Percentiles rank a stretch among this genome's conserved stretches.
These are phyloP conservation scores for Hyaloscypha variabilis DNA, from an alignment of 495 filamentous ascomycete genomes.

Conservation along the genomic window DNA sequence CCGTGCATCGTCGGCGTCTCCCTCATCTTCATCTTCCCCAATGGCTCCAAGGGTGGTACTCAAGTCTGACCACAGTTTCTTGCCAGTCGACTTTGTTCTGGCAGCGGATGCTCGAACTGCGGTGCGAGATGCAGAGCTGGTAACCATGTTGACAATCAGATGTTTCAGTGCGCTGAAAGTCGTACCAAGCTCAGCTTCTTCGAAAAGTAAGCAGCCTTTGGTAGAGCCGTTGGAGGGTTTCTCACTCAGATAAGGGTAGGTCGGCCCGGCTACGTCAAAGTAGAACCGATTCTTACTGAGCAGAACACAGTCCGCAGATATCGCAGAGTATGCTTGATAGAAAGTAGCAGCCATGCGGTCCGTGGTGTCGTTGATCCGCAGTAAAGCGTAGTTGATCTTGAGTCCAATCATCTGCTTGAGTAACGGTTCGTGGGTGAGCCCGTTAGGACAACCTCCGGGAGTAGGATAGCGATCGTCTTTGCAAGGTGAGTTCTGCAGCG, in stretches of 20 bases:
- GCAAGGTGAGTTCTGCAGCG: constrained; percentile 23
- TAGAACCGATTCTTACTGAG: constrained; percentile 29
- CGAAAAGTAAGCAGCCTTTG: constrained; percentile 29
- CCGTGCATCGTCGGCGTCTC: neutral
- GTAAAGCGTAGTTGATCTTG: constrained; percentile 41
- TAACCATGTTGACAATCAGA: constrained; percentile 38
- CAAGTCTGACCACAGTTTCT: neutral
- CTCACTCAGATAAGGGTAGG: neutral
- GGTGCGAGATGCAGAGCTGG: constrained; percentile 37
- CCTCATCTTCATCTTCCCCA: neutral
- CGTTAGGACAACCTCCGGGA: constrained; percentile 39
- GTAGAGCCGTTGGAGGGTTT: neutral
- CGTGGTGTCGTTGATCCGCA: constrained; percentile 36
- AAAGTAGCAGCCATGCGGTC: constrained; percentile 38
- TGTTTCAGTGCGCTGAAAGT: constrained; percentile 33
- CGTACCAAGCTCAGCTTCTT: constrained; percentile 37
- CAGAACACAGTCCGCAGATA: constrained; percentile 30
- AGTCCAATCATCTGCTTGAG: constrained; percentile 33
- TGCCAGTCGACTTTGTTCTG: too few relatives aligned
- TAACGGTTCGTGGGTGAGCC: constrained; percentile 34
- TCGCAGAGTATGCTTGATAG: constrained; percentile 30
- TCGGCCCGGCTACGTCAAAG: neutral
- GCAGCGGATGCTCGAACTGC: constrained; percentile 24
- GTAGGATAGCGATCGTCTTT: constrained; percentile 26
- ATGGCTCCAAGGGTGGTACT: neutral